These are phyloP conservation scores for Plasmodiophora brassicae DNA, from an alignment of 208 protist genomes.

Conservation along the genomic window DNA sequence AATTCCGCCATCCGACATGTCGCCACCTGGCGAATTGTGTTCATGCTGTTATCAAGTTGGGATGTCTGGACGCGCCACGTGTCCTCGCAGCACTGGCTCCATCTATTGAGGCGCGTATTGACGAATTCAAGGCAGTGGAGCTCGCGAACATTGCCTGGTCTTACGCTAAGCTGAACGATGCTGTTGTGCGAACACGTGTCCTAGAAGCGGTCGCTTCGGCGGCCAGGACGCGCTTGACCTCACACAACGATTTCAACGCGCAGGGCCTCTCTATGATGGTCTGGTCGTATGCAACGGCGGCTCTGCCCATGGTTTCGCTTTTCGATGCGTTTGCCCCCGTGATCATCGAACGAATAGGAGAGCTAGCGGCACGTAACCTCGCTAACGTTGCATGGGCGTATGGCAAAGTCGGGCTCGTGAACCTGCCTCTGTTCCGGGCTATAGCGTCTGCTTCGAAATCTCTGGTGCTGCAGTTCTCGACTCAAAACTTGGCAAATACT, in stretches of 20 bases:
- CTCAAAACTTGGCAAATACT: neutral
- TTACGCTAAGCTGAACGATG: neutral
- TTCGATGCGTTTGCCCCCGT: neutral
- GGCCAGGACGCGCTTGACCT: no score
- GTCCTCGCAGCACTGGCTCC: neutral
- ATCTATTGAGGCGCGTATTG: neutral
- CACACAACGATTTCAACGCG: no score
- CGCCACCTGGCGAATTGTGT: no score
- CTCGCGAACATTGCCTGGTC: constrained; percentile 39
- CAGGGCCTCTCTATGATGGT: no score
- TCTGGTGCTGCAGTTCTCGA: neutral
- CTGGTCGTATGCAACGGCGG: constrained; percentile 9
- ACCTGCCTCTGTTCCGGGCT: neutral
- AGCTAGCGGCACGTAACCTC: neutral
- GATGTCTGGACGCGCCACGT: neutral
- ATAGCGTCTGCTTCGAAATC: neutral
- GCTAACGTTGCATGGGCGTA: constrained; percentile 19
- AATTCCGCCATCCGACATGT: no score
- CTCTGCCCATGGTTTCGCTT: neutral
- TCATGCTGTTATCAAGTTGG: no score
- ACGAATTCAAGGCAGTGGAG: constrained; percentile 14
- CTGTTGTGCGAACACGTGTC: neutral
- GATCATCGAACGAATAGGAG: neutral
- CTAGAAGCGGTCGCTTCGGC: neutral
- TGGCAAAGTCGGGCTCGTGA: neutral